Percentiles rank a stretch among this genome's conserved stretches.
phyloP scores from a whole-genome alignment of 1,139 yeast species.

The Saccharomyces hybrid region DNA sequence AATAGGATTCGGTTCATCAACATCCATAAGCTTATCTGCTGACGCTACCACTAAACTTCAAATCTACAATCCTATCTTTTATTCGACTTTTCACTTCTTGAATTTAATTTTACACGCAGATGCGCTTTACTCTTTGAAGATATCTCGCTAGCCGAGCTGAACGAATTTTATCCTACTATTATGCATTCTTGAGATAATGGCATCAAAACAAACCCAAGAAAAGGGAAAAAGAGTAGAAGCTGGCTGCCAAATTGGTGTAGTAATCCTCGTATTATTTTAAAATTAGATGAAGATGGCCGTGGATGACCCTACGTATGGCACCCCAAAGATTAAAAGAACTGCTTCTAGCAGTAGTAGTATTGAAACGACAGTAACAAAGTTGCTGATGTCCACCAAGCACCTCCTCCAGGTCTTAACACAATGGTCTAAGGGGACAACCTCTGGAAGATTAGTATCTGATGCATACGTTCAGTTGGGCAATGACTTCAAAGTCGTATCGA shows the following conservation, averaged over 20 bases:
- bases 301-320: background rate
- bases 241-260: background rate
- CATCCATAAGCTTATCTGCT: background rate
- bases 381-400: constrained; percentile 83
- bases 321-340: constrained; percentile 5
- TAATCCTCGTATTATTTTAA: background rate
- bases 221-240: background rate
- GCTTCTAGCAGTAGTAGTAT: constrained; percentile 42
- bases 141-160: background rate
- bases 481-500: constrained; percentile 80
- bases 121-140: background rate
- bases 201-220: background rate
- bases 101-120: background rate
- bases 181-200: background rate
- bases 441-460: constrained; percentile 81
- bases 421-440: constrained; percentile 79
- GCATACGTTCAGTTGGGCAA: constrained; percentile 90
- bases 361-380: constrained; percentile 74
- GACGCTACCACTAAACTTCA: background rate
- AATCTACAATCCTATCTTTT: background rate
- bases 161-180: background rate
- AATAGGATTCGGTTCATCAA: background rate
- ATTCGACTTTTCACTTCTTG: background rate
- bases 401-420: constrained; percentile 75
- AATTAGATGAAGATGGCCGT: background rate